Evolutionary conservation across 805 yeast genomes (phyloP), one percentile per base, ranked within the genome.

Genomic region (Teunomyces funiuensis): DNA sequence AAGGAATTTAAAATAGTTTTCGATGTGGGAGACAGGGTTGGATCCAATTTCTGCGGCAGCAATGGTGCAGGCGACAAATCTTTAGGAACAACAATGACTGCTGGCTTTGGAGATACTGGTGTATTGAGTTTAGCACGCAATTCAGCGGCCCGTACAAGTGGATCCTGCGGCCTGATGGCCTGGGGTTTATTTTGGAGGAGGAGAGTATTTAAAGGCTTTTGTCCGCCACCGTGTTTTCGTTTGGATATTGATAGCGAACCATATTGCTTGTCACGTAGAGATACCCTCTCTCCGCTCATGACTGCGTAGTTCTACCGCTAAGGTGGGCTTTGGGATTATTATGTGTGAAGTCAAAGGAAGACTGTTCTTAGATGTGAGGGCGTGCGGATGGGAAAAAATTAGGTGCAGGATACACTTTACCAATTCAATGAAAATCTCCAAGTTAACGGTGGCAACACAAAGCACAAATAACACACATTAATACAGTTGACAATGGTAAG

Each of bases 401-500:
- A 8, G n/a, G 4, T 22, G 28, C 37, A 28, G 26, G 36, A 25
- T 19, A 20, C n/a, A n/a, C 17, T 28, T 6, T 7, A 11, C 23
- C 25, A 31, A 31, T 31, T 15, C 10, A 17, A 28, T 15, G 25
- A 31, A 31, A 31, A 31, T 31, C 34, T 13, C 34, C 25, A 19
- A 31, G 34, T 31, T 19, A 19, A 18, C 34, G 34, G 34, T 31
- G 34, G 34, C 34, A 31, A 17, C 37, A 13, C 15, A n/a, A 20
- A 31, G 16, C 18, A 33, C 36, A 16, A 40, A 13, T 18, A 28
- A 33, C 25, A 38, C 30, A 29, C 36, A 26, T 29, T 28, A 33
- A 36, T 31, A 18, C 34, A 31, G 34, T 19, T 6, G n/a, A 31
- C 34, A 14, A 46, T 46, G 50, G 50, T 46, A 43, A 13, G 50